These are phyloP conservation scores for Allantophomopsis cytisporea DNA, from an alignment of 2,329 filamentous ascomycete species.

Conservation along the genomic window DNA sequence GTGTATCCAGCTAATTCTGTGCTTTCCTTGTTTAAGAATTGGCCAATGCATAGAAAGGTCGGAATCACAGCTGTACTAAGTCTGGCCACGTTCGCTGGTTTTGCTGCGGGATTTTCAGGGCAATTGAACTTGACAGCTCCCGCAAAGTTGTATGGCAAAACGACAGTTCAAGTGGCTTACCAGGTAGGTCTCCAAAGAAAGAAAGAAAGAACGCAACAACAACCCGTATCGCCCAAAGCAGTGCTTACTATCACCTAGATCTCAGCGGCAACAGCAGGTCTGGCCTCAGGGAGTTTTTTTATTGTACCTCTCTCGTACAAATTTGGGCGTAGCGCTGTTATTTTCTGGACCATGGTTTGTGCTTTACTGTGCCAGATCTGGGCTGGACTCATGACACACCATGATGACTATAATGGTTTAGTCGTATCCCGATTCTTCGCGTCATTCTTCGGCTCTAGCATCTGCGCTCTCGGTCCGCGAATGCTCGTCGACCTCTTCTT, in stretches of 20 bases:
- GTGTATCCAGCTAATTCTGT: no score
- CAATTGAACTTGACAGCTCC: neutral
- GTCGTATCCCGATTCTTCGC: slow-evolving; percentile 23
- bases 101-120: neutral
- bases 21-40: no score
- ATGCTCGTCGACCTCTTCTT: slow-evolving; percentile 26
- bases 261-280: slow-evolving; percentile 24
- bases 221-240: neutral
- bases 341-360: slow-evolving; percentile 24
- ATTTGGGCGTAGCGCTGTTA: slow-evolving; percentile 22
- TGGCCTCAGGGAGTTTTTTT: slow-evolving; percentile 23
- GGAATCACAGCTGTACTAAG: neutral
- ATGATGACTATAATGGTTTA: slow-evolving; percentile 20
- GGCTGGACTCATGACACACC: slow-evolving; percentile 21
- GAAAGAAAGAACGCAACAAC: neutral
- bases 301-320: slow-evolving; percentile 21
- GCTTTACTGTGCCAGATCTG: slow-evolving; percentile 22
- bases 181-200: neutral
- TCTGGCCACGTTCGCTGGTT: neutral
- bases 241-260: slow-evolving; percentile 9
- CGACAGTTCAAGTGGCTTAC: neutral
- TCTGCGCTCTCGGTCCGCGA: slow-evolving; percentile 22
- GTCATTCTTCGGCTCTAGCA: slow-evolving; percentile 24
- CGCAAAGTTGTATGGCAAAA: neutral
- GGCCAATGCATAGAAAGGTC: no score